Evolutionary conservation across 2,329 filamentous ascomycete genomes (phyloP).

Genomic region (Ophiosphaerella herpotricha): DNA sequence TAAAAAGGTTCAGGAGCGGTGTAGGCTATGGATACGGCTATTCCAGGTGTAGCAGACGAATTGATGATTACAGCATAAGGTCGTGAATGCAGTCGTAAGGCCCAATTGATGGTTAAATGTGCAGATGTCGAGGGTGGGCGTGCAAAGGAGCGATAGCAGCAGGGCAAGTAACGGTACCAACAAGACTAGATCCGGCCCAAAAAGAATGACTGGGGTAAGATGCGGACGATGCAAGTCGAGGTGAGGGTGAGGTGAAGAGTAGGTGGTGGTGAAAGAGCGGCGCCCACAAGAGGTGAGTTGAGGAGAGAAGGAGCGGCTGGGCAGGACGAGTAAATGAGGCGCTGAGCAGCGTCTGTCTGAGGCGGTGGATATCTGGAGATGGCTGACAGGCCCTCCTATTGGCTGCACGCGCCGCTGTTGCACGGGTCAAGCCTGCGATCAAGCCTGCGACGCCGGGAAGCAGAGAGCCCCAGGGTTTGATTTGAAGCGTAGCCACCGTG

Average conservation of each 20-base stretch:
- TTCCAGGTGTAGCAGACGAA: conserved; percentile 7
- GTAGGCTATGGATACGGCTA: background rate
- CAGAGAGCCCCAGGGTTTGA: conserved; percentile 13
- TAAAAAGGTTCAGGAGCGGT: background rate
- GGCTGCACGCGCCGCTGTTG: conserved; percentile 21
- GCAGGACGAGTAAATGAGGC: conserved; percentile 43
- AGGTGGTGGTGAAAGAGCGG: conserved; percentile 32
- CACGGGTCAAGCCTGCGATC: conserved; percentile 25
- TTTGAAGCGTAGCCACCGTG: conserved; percentile 27
- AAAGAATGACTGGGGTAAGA: conserved; percentile 50
- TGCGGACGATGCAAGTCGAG: conserved; percentile 27
- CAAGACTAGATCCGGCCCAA: conserved; percentile 31
- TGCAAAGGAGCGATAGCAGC: conserved; percentile 20
- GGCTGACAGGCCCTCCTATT: conserved; percentile 30
- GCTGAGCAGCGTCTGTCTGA: conserved; percentile 16
- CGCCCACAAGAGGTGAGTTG: conserved; percentile 41
- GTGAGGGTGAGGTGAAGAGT: conserved; percentile 19
- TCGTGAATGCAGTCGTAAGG: conserved; percentile 40
- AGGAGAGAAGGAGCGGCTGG: conserved; percentile 31
- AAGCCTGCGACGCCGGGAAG: conserved; percentile 19
- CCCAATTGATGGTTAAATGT: conserved; percentile 13
- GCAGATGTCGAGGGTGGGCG: conserved; percentile 11
- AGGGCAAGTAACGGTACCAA: conserved; percentile 12
- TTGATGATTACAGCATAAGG: conserved; percentile 43
- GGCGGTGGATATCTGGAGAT: conserved; percentile 25